phyloP scores from a whole-genome alignment of 306 rosid genomes.

The Begonia fuchsioides region DNA sequence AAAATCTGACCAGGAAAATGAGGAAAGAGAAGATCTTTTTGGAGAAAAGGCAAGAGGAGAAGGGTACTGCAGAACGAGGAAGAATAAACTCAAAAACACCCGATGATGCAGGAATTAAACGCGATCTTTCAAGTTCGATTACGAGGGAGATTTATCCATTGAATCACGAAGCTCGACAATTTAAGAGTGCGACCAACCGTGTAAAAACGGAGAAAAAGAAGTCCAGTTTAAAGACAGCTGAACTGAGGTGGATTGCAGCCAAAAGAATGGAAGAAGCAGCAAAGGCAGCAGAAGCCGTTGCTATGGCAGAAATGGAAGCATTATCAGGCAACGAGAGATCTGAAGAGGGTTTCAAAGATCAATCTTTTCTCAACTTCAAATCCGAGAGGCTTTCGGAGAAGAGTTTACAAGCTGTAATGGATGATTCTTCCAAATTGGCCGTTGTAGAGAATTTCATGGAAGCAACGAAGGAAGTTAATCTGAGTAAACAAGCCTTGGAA shows the following conservation, averaged over 20 bases:
- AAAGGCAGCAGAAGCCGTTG: conserved; percentile 89
- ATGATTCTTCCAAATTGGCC: conserved; percentile 29
- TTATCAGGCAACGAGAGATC: conserved; percentile 26
- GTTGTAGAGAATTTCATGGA: conserved; percentile 59
- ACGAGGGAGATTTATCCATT: conserved; percentile 3
- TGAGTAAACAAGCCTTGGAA: conserved; percentile 50
- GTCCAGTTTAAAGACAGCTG: conserved; percentile 43
- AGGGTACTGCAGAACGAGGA: background rate
- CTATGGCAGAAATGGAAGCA: conserved; percentile 75
- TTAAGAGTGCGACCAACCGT: background rate
- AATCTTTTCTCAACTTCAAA: conserved; percentile 24
- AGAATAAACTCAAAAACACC: background rate
- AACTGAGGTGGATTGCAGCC: conserved; percentile 86
- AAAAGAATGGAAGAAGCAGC: conserved; percentile 99
- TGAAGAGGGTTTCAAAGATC: conserved; percentile 23
- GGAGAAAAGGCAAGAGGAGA: too few relatives aligned
- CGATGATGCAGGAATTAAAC: too few relatives aligned
- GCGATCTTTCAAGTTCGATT: conserved; percentile 1
- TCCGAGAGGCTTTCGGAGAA: conserved; percentile 34
- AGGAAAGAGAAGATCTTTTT: conserved; percentile 54
- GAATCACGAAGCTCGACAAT: background rate
- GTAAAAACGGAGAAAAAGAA: conserved; percentile 9
- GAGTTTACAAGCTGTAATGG: conserved; percentile 30
- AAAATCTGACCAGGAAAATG: conserved; percentile 69
- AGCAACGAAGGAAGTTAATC: conserved; percentile 63